Conservation (phyloP, 768 basidiomycete species). For the Pisolithus tinctorius region DNA sequence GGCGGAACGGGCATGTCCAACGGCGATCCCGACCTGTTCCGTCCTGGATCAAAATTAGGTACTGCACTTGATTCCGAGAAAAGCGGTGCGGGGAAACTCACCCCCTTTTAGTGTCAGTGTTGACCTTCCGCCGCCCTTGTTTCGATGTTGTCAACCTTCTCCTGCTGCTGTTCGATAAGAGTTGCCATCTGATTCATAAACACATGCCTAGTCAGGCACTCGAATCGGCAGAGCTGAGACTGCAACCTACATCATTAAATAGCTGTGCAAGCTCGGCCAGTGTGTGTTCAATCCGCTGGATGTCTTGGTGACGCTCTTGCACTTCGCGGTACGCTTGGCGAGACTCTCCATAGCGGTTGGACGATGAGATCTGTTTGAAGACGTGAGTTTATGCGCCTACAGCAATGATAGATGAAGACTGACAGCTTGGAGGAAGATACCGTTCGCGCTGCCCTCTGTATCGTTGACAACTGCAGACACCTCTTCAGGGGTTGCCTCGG, state of each 20-base stretch:
- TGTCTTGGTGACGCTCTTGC: constrained; percentile 81
- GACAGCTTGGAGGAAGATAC: constrained; percentile 78
- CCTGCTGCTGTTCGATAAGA: constrained; percentile 75
- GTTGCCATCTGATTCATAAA: constrained; percentile 58
- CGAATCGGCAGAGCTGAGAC: background rate
- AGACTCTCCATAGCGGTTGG: constrained; percentile 80
- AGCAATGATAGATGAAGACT: background rate
- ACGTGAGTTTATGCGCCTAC: background rate
- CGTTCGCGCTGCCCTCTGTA: constrained; percentile 46
- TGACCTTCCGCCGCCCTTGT: constrained; percentile 56
- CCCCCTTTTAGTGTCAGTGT: constrained; percentile 67
- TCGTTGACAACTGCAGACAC: constrained; percentile 63
- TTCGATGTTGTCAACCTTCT: constrained; percentile 60
- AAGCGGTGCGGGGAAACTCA: constrained; percentile 19
- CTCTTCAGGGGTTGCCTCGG: constrained; percentile 79
- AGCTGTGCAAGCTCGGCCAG: constrained; percentile 84
- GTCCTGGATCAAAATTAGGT: constrained; percentile 33
- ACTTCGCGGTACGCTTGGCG: constrained; percentile 81
- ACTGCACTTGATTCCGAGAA: background rate
- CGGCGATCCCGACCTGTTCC: constrained; percentile 58
- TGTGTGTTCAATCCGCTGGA: constrained; percentile 80
- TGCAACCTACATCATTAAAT: constrained; percentile 64
- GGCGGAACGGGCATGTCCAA: constrained; percentile 59
- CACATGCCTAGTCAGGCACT: background rate
- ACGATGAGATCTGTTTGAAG: constrained; percentile 52